Conservation (phyloP, 805 yeast species). For the Metschnikowia lachancei region DNA sequence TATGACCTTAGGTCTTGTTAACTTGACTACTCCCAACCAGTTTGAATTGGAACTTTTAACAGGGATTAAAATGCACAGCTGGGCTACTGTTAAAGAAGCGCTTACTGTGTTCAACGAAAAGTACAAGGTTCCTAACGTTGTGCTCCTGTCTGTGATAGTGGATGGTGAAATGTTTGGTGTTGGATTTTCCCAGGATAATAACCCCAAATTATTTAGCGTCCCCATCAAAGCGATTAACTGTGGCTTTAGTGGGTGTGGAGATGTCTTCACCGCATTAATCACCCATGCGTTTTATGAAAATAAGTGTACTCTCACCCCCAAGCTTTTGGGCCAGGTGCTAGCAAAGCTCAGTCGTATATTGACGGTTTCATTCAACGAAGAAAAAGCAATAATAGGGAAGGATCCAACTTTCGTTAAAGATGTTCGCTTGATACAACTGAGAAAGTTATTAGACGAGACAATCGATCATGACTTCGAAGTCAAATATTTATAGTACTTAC, state of each 20-base stretch:
- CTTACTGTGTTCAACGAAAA: constrained; percentile 40
- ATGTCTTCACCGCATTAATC: constrained; percentile 61
- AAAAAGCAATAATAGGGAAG: constrained; percentile 12
- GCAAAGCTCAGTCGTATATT: constrained; percentile 30
- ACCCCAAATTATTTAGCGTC: constrained; percentile 28
- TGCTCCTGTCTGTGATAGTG: constrained; percentile 56
- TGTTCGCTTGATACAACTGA: constrained; percentile 37
- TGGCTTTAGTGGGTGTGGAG: constrained; percentile 72
- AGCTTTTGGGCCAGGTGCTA: constrained; percentile 27
- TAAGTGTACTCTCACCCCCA: constrained; percentile 22
- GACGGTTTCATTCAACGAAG: constrained; percentile 26
- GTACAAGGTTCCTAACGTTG: constrained; percentile 51
- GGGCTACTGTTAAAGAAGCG: constrained; percentile 38
- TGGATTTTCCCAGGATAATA: constrained; percentile 28
- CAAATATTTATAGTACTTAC: background rate
- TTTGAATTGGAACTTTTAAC: constrained; percentile 79
- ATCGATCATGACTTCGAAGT: background rate
- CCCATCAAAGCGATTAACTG: constrained; percentile 53
- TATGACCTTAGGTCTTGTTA: constrained; percentile 53
- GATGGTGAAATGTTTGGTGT: constrained; percentile 37
- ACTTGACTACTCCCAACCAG: constrained; percentile 81
- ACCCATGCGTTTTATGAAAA: constrained; percentile 46
- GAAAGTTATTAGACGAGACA: constrained; percentile 24
- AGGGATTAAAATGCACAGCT: constrained; percentile 41
- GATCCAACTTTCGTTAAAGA: constrained; percentile 31